Base-by-base conservation (phyloP, 345 rosid species). In the Salix viminalis region DNA sequence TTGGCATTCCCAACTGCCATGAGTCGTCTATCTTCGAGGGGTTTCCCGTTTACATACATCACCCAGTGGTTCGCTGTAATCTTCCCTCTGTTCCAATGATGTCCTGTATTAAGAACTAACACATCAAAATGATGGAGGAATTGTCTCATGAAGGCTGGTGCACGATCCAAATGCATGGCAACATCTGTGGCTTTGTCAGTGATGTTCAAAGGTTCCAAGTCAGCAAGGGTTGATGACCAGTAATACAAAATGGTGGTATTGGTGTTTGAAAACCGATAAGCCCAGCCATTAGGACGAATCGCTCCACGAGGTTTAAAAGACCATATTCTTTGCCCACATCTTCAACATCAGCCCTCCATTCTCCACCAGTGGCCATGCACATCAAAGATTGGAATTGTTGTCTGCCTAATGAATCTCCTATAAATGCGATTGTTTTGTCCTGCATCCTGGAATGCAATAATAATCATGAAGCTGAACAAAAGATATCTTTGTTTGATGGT, bases 151-250 rank as follows among this genome's bases (percentile, higher is more conserved):
- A 89, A 89, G 42, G 83, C 70, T 44, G 90, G 90, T 61, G 87
- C 84, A 4, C 85, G 88, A 50, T 89, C 92, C 67, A 89, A 84
- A 83, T 89, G 92, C 90, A 89, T 87, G 30, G 90, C 89, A 67
- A 75, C 72, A 54, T 81, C 78, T 16, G 86, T 70, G 32, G 78
- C 58, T 9, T 84, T 83, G 62, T 83, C 75, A 5, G 79, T 77
- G 39, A 15, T 67, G 58, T 86, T 72, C 34, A 87, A 70, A 3
- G 90, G 89, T 75, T 84, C 81, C 2, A 86, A 75, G 69, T 84
- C 80, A n/a, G 86, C 84, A 4, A 89, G 86, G 67, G 88, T 87
- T 23, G 88, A 89, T 3, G 89, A 89, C 90, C 90, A 87, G 71
- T 88, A 84, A 70, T 86, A 85, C 34, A 89, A 78, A 68, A 89